Evolutionary conservation across 1,284 basidiomycete genomes (phyloP), one percentile per base, ranked within the genome.

Genomic region (Xanthoconium separans): DNA sequence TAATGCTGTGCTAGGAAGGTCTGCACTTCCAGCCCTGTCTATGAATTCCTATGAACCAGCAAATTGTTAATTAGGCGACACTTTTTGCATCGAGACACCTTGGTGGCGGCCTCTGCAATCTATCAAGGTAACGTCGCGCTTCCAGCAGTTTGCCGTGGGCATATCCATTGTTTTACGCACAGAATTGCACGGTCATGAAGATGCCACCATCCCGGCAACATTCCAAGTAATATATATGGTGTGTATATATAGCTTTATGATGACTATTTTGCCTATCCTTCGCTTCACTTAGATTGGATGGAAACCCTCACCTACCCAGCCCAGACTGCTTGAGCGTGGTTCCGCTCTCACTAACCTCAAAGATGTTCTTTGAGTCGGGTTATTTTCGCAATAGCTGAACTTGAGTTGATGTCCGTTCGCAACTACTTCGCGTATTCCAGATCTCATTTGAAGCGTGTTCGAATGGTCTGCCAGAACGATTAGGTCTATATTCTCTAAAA

Each of bases 161-260:
- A 57, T 56, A 24, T 55, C 51, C 40, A 54, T 33, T 36, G 29
- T 36, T 33, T 54, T 24, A 15, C 5, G 15, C 41, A 27, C 64
- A 97, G 95, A 89, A 56, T 65, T 99, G 51, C 90, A 98, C 68
- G 93, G 91, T 6, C 81, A 86, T 54, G 83, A 88, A 60, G 89
- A 95, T 66, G 93, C 90, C 3, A 81, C 81, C 4, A 79, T 99
- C 27, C 93, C 95, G 6, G 97, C 97, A 13, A 99, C 97, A 5
- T 99, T 98, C 74, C 91, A 96, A 67, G 77, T 98, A 50, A 94
- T 99, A 57, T 98, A 92, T 70, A 87, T 98, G 80, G 95, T 93
- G 60, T 60, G 80, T 74, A 24, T 43, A 18, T 40, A 27, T 24
- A 20, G 44, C 30, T 18, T 12, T 51, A 48, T 53, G 27, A 41